A percentile compares a stretch with the other conserved stretches of the same genome.
Evolutionary conservation across 306 rosid species (phyloP).

Genomic region (Corylus avellana): DNA sequence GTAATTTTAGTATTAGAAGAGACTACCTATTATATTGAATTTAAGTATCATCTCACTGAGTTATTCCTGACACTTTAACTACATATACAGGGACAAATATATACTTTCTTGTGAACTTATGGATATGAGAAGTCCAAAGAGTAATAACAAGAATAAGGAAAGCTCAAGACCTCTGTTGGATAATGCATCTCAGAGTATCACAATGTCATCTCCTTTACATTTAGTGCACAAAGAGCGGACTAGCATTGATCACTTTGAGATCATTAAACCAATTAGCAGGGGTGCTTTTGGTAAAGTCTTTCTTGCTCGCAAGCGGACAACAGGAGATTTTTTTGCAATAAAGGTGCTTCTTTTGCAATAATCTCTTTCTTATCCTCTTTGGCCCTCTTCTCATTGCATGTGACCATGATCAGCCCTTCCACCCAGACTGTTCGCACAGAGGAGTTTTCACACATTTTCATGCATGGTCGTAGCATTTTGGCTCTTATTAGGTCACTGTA

Average conservation of each 20-base stretch:
- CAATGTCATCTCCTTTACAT: neutral
- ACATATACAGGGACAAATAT: constrained; percentile 12
- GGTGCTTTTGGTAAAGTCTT: constrained; percentile 19
- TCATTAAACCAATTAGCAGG: constrained; percentile 14
- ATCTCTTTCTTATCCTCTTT: neutral
- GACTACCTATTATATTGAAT: neutral
- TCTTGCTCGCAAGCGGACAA: constrained; percentile 13
- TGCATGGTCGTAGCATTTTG: neutral
- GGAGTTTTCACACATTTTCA: neutral
- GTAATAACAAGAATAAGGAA: constrained; percentile 6
- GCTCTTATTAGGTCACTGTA: neutral
- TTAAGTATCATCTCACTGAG: neutral
- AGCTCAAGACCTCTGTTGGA: neutral
- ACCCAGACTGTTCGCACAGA: neutral
- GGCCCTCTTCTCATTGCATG: neutral
- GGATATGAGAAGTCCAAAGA: constrained; percentile 14
- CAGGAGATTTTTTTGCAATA: constrained; percentile 14
- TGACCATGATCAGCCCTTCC: neutral
- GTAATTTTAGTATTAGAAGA: neutral
- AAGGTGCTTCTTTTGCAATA: neutral
- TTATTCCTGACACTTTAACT: neutral
- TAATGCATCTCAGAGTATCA: neutral
- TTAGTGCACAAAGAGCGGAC: neutral
- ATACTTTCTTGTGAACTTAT: constrained; percentile 8
- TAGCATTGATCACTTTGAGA: constrained; percentile 17